Evolutionary conservation across 1,284 basidiomycete genomes (phyloP).

Genomic region (Microbotryum silenes-acaulis): DNA sequence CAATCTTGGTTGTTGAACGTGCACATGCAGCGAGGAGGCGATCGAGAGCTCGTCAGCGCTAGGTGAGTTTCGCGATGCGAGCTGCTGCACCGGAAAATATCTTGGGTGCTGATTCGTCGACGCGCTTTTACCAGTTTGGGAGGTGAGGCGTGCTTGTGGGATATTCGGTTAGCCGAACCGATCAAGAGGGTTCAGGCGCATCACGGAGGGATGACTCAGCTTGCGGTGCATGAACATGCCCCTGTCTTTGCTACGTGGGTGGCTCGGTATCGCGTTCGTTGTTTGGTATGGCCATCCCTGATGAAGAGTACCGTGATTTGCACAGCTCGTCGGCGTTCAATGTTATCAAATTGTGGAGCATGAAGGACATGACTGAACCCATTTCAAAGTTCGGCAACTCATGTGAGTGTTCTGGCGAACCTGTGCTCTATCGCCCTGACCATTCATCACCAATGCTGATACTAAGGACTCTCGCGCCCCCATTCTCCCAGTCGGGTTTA

Average conservation of each 20-base stretch:
- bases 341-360: constrained; percentile 36
- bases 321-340: constrained; percentile 27
- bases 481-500: constrained; percentile 10
- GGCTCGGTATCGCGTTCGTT: neutral
- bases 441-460: neutral
- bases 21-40: constrained; percentile 67
- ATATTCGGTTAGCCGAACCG: constrained; percentile 66
- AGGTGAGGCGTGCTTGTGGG: constrained; percentile 88
- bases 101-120: neutral
- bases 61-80: constrained; percentile 50
- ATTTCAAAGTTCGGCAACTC: constrained; percentile 35
- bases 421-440: too few relatives aligned
- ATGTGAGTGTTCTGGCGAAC: constrained; percentile 9
- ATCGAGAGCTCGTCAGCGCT: constrained; percentile 76
- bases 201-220: constrained; percentile 65
- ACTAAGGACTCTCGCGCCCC: too few relatives aligned
- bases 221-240: constrained; percentile 79
- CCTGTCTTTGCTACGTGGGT: constrained; percentile 81
- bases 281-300: neutral
- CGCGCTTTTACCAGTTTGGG: constrained; percentile 54
- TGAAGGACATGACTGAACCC: constrained; percentile 26
- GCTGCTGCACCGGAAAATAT: too few relatives aligned
- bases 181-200: constrained; percentile 60
- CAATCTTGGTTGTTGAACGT: constrained; percentile 86
- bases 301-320: neutral